A percentile compares a stretch with the other conserved stretches of the same genome.
These are phyloP conservation scores for Chalciporus piperatus DNA, from an alignment of 768 basidiomycete species.

Conservation along the genomic window DNA sequence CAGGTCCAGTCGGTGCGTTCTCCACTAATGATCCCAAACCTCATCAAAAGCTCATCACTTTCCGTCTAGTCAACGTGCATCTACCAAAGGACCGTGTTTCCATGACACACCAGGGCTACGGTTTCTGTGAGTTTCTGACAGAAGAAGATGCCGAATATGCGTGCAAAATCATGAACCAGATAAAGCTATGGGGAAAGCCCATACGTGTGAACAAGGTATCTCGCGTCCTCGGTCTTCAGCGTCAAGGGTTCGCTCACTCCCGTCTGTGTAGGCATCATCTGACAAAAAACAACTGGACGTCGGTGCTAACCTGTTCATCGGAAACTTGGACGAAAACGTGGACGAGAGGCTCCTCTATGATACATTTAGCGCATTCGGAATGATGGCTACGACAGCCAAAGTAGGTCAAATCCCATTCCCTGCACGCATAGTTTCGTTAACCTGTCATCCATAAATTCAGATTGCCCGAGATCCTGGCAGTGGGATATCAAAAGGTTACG, in stretches of 20 bases:
- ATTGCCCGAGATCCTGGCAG: slow-evolving; percentile 85
- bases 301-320: slow-evolving; percentile 96
- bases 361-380: slow-evolving; percentile 93
- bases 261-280: slow-evolving; percentile 73
- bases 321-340: slow-evolving; percentile 92
- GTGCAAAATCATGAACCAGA: slow-evolving; percentile 99
- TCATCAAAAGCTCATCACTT: not conserved
- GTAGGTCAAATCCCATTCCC: slow-evolving; percentile 30
- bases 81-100: slow-evolving; percentile 98
- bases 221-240: slow-evolving; percentile 4
- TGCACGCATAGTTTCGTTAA: not conserved
- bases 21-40: not conserved
- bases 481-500: slow-evolving; percentile 93
- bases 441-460: slow-evolving; percentile 39
- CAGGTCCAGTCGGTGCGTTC: slow-evolving; percentile 92
- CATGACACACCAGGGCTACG: slow-evolving; percentile 98
- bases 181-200: slow-evolving; percentile 98
- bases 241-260: slow-evolving; percentile 9
- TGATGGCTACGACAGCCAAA: slow-evolving; percentile 90
- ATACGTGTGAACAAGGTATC: slow-evolving; percentile 97
- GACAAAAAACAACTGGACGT: slow-evolving; percentile 98
- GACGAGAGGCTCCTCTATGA: slow-evolving; percentile 92
- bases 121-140: slow-evolving; percentile 98
- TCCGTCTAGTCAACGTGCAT: slow-evolving; percentile 83
- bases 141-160: slow-evolving; percentile 99